Percentiles rank a stretch among this genome's conserved stretches.
Conservation (phyloP, 2,329 filamentous ascomycete species). For the Emergomyces orientalis region DNA sequence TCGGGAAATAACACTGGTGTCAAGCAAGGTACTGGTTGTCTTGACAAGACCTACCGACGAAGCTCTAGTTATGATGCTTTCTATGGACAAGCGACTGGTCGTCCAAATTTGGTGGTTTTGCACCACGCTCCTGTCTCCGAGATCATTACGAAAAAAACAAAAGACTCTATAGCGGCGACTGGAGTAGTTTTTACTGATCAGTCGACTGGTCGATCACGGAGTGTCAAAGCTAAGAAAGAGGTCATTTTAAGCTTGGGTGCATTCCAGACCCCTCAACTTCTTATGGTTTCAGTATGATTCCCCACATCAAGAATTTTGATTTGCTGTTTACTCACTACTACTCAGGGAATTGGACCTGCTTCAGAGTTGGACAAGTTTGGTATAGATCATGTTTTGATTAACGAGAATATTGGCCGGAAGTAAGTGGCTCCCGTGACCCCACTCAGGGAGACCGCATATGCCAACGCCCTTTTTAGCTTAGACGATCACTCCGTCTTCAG, state of each 20-base stretch:
- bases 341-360: constrained; percentile 25
- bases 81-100: constrained; percentile 22
- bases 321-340: background rate
- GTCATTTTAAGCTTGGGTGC: constrained; percentile 33
- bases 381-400: constrained; percentile 18
- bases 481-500: constrained; percentile 21
- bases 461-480: constrained; percentile 12
- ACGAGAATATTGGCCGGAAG: constrained; percentile 27
- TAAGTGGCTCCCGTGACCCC: constrained; percentile 7
- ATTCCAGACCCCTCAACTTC: constrained; percentile 30
- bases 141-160: constrained; percentile 16
- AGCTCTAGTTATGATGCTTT: constrained; percentile 26
- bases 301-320: background rate
- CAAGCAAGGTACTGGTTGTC: constrained; percentile 25
- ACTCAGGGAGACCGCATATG: background rate
- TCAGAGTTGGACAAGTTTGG: constrained; percentile 13
- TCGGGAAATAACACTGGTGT: constrained; percentile 23
- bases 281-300: constrained; percentile 27
- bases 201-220: constrained; percentile 17
- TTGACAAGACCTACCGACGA: constrained; percentile 17
- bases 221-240: constrained; percentile 21
- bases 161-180: constrained; percentile 15
- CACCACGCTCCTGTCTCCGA: constrained; percentile 23
- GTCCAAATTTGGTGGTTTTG: constrained; percentile 24
- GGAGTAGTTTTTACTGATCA: constrained; percentile 24